These are phyloP conservation scores for Letharia lupina DNA, from an alignment of 495 filamentous ascomycete species.

Conservation along the genomic window DNA sequence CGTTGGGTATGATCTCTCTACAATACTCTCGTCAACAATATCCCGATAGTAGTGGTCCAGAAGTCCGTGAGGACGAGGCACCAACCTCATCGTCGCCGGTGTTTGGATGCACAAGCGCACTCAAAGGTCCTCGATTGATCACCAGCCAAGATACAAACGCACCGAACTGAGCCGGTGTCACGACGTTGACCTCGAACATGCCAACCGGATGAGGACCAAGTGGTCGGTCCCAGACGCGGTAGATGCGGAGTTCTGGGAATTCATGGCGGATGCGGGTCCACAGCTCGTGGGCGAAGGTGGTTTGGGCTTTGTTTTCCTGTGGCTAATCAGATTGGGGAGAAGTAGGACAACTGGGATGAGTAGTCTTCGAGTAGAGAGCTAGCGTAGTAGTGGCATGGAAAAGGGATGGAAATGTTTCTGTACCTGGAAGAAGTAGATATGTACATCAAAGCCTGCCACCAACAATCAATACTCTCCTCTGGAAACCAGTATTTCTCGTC, in stretches of 20 bases:
- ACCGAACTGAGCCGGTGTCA: conserved; percentile 78
- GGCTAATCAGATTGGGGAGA: background rate
- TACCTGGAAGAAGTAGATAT: conserved; percentile 65
- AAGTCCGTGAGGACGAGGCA: background rate
- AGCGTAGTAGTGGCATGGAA: conserved; percentile 35
- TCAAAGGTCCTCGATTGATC: conserved; percentile 74
- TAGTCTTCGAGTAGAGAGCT: conserved; percentile 45
- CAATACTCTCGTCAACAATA: background rate
- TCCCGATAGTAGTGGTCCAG: background rate
- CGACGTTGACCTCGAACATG: conserved; percentile 89
- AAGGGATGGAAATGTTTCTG: conserved; percentile 41
- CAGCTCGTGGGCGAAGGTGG: conserved; percentile 56
- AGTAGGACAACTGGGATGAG: conserved; percentile 24
- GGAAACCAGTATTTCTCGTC: background rate
- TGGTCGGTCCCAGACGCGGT: conserved; percentile 65
- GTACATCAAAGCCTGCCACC: conserved; percentile 50
- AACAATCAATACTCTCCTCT: conserved; percentile 52
- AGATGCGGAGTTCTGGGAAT: conserved; percentile 83
- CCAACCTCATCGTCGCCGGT: conserved; percentile 40
- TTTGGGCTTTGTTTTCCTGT: conserved; percentile 11
- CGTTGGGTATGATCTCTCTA: conserved; percentile 64
- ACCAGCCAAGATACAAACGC: conserved; percentile 81
- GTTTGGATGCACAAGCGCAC: conserved; percentile 75
- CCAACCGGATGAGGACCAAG: conserved; percentile 74
- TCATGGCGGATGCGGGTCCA: conserved; percentile 73